Evolutionary conservation across 192 early-diverging fungal genomes (phyloP).

Genomic region (Dimargaris cristalligena): DNA sequence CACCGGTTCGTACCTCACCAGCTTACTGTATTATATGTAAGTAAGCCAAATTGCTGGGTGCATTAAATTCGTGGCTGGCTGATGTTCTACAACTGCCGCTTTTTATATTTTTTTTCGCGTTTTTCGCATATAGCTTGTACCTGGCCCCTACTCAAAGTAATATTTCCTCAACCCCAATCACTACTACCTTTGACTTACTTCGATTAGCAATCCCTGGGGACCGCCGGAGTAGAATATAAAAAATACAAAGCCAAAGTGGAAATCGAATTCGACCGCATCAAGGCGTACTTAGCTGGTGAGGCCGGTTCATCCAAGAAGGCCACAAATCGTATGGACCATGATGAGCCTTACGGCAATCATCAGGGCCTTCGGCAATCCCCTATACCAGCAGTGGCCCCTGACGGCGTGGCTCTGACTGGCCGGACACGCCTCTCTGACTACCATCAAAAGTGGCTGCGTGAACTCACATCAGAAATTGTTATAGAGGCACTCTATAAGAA

Average conservation of each 20-base stretch:
- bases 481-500: conserved; percentile 6
- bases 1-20: conserved; percentile 12
- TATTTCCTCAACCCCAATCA: too few relatives aligned
- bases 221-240: conserved; percentile 10
- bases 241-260: conserved; percentile 8
- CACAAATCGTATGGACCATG: too few relatives aligned
- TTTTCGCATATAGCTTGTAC: not conserved
- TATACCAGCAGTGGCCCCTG: too few relatives aligned
- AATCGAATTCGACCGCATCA: conserved; percentile 7
- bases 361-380: too few relatives aligned
- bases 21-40: conserved; percentile 8
- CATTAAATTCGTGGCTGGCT: not conserved
- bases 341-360: too few relatives aligned
- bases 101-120: not conserved
- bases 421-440: conserved; percentile 1
- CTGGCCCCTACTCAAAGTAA: too few relatives aligned
- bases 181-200: not conserved
- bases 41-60: not conserved
- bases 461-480: conserved; percentile 8
- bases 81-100: too few relatives aligned
- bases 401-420: not conserved
- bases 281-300: conserved; percentile 5
- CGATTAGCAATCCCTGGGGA: conserved; percentile 1
- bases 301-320: not conserved
- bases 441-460: conserved; percentile 4